Percentiles rank a stretch among this genome's conserved stretches.
phyloP scores from a whole-genome alignment of 148 eudicot species.

The Spergularia bocconei region DNA sequence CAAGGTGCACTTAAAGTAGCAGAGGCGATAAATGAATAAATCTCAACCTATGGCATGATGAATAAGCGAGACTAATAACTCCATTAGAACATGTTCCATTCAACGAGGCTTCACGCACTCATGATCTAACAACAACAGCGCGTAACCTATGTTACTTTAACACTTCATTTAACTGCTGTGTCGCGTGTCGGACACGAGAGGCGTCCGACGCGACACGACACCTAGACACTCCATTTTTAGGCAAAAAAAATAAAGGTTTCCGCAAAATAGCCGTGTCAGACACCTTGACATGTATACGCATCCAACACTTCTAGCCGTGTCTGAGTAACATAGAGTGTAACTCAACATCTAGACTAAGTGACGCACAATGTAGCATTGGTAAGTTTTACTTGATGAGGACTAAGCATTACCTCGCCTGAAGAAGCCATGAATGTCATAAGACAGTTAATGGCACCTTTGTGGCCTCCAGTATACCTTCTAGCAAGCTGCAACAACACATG shows the following conservation, averaged over 20 bases:
- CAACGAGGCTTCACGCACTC: slow-evolving; percentile 1
- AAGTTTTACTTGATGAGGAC: not conserved
- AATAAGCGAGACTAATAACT: not conserved
- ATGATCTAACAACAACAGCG: not conserved
- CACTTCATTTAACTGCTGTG: no score
- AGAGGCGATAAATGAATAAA: not conserved
- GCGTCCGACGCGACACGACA: no score
- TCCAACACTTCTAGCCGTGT: no score
- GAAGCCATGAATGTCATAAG: slow-evolving; percentile 93
- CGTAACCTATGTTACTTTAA: no score
- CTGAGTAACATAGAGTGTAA: not conserved
- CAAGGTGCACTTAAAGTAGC: not conserved
- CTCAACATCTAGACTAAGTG: slow-evolving; percentile 1
- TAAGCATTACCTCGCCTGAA: slow-evolving; percentile 69
- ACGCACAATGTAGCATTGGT: not conserved
- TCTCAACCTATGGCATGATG: not conserved
- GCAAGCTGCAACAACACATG: slow-evolving; percentile 63
- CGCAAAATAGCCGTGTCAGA: no score
- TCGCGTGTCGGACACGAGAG: no score
- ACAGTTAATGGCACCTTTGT: slow-evolving; percentile 88
- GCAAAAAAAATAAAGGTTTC: no score
- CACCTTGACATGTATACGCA: no score
- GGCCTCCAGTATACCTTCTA: slow-evolving; percentile 97
- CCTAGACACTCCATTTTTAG: no score
- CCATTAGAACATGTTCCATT: not conserved